phyloP scores from a whole-genome alignment of 179 eudicot species.

The Spergularia azorica region DNA sequence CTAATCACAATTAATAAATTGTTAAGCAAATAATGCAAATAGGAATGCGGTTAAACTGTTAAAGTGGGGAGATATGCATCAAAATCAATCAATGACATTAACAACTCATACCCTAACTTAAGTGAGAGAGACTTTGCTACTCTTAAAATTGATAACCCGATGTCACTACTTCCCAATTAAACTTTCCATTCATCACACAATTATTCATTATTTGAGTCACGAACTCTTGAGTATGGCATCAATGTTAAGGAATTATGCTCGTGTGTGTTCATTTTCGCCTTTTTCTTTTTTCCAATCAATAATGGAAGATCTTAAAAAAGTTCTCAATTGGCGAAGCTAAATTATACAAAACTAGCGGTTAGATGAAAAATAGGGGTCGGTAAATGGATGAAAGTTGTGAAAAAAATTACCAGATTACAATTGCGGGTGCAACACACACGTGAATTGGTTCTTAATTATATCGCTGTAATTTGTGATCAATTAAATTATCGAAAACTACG shows the following conservation, averaged over 20 bases:
- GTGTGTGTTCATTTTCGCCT: too few relatives aligned
- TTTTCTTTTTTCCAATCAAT: too few relatives aligned
- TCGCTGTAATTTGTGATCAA: too few relatives aligned
- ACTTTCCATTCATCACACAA: background rate
- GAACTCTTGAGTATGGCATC: background rate
- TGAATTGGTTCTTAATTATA: too few relatives aligned
- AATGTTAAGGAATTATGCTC: background rate
- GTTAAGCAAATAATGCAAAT: constrained; percentile 15
- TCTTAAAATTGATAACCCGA: constrained; percentile 11
- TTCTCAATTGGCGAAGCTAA: too few relatives aligned
- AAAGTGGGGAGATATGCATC: background rate
- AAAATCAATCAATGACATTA: constrained; percentile 5
- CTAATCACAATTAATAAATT: constrained; percentile 2
- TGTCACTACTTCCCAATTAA: background rate
- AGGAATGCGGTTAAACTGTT: background rate
- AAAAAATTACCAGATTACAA: too few relatives aligned
- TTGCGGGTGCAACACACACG: too few relatives aligned
- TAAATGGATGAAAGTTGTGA: too few relatives aligned
- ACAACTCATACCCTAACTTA: constrained; percentile 5
- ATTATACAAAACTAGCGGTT: too few relatives aligned
- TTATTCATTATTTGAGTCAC: background rate
- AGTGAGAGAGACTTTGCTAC: constrained; percentile 18
- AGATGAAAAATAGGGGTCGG: too few relatives aligned
- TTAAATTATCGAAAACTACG: too few relatives aligned
- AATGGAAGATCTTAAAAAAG: too few relatives aligned